Base-by-base conservation (phyloP, 306 rosid species). In the Pyrus bretschneideri region DNA sequence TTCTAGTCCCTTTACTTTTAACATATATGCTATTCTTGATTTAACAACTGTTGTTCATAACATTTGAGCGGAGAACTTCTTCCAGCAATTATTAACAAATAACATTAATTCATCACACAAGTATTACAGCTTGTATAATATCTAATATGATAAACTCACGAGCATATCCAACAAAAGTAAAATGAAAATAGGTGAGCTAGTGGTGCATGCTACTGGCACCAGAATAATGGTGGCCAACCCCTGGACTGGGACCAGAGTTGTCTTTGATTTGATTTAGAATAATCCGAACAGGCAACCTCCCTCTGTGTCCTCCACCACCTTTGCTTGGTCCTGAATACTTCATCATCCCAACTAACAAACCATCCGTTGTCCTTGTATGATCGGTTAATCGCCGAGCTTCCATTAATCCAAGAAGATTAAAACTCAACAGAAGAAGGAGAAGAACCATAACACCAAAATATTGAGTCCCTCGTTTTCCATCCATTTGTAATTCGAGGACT, bases 261-360 rank as follows among this genome's bases (percentile, higher is more conserved):
- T 69, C 77, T 59, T 61, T 60, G 52, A 63, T 67, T 69, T 60
- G 59, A 2, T 67, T 2, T 5, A 5, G 29, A n/a, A 40, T 76
- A 67, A 59, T 30, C 63, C 74, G 66, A 30, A 61, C 38, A 33
- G 27, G 17, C 27, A 18, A 9, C 9, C 22, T 17, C 35, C 15
- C 30, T 55, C 70, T 72, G 40, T 89, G 91, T 70, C 86, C 86
- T 73, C 77, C 74, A 23, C 89, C 91, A 67, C 85, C 63, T 29
- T 44, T 57, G 81, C 86, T 89, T 76, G 91, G 91, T 59, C 89
- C 84, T 8, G 87, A 75, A 81, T 70, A 78, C 89, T 81, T 85
- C 79, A 78, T 69, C 51, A 73, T 76, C 81, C 77, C 9, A n/a
- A 82, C 13, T 35, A 74, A 30, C 51, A 70, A 68, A 33, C 67